Evolutionary conservation across 1,284 basidiomycete species (phyloP).

Genomic region (Moesziomyces antarcticus): DNA sequence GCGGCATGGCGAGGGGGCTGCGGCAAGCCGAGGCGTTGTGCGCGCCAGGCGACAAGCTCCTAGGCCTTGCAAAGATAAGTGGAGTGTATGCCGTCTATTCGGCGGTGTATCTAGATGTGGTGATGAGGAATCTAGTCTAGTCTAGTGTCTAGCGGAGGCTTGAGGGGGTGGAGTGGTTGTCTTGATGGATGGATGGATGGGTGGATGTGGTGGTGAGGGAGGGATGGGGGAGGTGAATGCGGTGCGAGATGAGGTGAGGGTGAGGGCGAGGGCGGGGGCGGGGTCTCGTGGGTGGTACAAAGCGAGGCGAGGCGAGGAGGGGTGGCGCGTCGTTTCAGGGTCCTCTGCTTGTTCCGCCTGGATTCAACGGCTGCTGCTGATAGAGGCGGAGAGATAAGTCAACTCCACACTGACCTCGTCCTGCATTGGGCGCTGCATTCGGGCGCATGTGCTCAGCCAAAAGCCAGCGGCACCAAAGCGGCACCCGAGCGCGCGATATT

Average conservation of each 20-base stretch:
- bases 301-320: not conserved
- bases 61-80: not conserved
- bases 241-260: not conserved
- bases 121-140: not conserved
- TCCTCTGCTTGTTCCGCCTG: not conserved
- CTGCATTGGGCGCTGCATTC: not conserved
- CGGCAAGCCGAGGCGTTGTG: not conserved
- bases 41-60: not conserved
- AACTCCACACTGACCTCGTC: not conserved
- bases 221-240: not conserved
- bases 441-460: not conserved
- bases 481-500: not conserved
- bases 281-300: not conserved
- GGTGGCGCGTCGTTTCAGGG: not conserved
- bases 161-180: not conserved
- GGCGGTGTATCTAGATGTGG: not conserved
- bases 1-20: slow-evolving; percentile 20
- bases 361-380: no score
- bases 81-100: not conserved
- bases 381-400: not conserved
- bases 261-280: no score
- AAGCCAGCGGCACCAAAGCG: no score
- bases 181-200: slow-evolving; percentile 1
- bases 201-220: slow-evolving; percentile 6
- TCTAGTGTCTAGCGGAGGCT: not conserved